Percentiles rank a stretch among this genome's conserved stretches.
These are phyloP conservation scores for Breynia disticha DNA, from an alignment of 441 rosid species.

Conservation along the genomic window DNA sequence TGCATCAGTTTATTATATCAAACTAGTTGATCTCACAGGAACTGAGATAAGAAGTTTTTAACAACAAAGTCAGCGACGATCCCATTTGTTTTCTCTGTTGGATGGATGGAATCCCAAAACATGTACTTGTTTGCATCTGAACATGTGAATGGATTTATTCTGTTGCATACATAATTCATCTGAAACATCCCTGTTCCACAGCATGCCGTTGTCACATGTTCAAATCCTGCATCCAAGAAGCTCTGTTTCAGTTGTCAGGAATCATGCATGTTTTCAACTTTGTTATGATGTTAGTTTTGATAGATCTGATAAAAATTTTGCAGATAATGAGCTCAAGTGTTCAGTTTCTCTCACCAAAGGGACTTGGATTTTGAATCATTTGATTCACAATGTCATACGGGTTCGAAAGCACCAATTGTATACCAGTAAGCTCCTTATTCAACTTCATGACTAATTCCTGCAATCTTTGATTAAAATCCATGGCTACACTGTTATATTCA, in stretches of 20 bases:
- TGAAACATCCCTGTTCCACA: conserved; percentile 57
- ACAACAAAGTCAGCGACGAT: conserved; percentile 30
- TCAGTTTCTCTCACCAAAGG: too few species aligned
- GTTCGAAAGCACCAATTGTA: too few species aligned
- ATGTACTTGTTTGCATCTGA: conserved; percentile 46
- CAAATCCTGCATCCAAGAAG: conserved; percentile 50
- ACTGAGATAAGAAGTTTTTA: conserved; percentile 12
- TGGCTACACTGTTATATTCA: conserved; percentile 36
- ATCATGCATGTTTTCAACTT: too few species aligned
- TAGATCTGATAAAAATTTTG: conserved; percentile 33
- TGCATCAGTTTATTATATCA: too few species aligned
- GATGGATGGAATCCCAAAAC: conserved; percentile 69
- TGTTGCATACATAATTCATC: conserved; percentile 42
- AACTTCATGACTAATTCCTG: too few species aligned
- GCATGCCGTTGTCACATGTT: conserved; percentile 44
- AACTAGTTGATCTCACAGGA: too few species aligned
- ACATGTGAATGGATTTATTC: conserved; percentile 35
- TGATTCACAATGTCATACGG: too few species aligned
- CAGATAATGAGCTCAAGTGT: conserved; percentile 17
- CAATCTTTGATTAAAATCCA: conserved; percentile 29
- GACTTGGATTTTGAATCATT: too few species aligned
- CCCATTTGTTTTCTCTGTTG: conserved; percentile 39
- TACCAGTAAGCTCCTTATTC: too few species aligned
- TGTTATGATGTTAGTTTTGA: too few species aligned
- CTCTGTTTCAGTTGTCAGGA: too few species aligned